Percentiles rank a stretch among this genome's conserved stretches.
Conservation (phyloP, 2,329 filamentous ascomycete genomes). For the Microdochium bolleyi region DNA sequence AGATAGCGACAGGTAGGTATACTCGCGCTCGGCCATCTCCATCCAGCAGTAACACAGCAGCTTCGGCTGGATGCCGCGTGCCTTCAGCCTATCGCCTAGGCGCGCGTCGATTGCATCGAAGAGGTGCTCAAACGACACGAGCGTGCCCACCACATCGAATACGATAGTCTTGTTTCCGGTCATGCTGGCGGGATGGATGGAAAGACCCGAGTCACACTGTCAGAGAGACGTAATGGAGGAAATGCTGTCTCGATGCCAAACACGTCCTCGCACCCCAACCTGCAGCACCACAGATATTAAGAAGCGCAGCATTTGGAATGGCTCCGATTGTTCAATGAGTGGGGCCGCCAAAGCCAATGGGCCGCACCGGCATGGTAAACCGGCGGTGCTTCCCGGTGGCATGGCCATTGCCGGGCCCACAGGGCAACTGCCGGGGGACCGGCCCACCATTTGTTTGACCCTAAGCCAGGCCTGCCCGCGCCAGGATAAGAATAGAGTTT, state of each 20-base stretch:
- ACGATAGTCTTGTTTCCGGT: conserved; percentile 30
- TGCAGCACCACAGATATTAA: neutral
- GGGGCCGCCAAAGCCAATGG: neutral
- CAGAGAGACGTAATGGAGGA: neutral
- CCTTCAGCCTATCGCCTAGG: conserved; percentile 30
- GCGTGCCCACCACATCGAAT: conserved; percentile 45
- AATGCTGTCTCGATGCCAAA: neutral
- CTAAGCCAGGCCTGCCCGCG: neutral
- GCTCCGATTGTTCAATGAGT: neutral
- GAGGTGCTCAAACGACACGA: conserved; percentile 35
- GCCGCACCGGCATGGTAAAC: neutral
- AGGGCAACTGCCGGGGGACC: neutral
- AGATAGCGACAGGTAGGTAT: conserved; percentile 37
- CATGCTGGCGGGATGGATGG: neutral
- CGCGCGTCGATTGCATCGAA: conserved; percentile 28
- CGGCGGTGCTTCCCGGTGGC: neutral
- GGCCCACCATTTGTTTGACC: neutral
- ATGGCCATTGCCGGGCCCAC: neutral
- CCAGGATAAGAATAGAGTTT: neutral
- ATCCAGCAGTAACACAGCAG: conserved; percentile 39
- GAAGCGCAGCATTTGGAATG: neutral
- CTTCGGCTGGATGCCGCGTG: conserved; percentile 28
- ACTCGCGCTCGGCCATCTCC: conserved; percentile 37
- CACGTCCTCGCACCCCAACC: neutral
- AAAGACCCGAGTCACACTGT: neutral